Conservation (phyloP, 2,329 filamentous ascomycete species). For the Sporothrix protearum region DNA sequence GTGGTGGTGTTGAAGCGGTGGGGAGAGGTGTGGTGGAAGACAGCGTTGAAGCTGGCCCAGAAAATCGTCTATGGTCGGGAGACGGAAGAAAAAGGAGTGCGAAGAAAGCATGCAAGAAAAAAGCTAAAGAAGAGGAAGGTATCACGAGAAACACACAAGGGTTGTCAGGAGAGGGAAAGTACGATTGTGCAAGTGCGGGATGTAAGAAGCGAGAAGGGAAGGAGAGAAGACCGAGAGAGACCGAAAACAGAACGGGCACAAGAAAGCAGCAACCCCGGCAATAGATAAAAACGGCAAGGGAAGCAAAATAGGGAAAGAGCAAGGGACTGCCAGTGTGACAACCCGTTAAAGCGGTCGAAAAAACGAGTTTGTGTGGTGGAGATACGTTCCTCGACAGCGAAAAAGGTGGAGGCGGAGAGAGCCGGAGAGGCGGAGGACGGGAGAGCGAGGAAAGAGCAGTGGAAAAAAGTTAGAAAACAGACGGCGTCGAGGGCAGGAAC, state of each 20-base stretch:
- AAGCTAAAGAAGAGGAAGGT: not conserved
- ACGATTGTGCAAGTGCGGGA: not conserved
- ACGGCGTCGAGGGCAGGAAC: not conserved
- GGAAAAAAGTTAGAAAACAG: not conserved
- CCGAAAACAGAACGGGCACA: constrained; percentile 19
- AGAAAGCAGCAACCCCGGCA: constrained; percentile 13
- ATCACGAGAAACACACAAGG: not conserved
- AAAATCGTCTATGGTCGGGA: not conserved
- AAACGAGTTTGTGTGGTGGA: constrained; percentile 23
- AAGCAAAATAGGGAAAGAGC: constrained; percentile 11
- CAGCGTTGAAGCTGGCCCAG: constrained; percentile 22
- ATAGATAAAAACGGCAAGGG: constrained; percentile 5
- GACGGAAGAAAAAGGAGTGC: not conserved
- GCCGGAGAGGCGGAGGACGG: constrained; percentile 26
- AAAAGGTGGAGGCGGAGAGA: constrained; percentile 26
- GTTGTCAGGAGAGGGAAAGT: constrained; percentile 6
- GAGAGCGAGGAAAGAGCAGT: not conserved
- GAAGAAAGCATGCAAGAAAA: not conserved
- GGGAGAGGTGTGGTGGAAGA: constrained; percentile 2
- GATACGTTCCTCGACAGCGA: constrained; percentile 10
- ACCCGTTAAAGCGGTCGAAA: not conserved
- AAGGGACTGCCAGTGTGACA: not conserved
- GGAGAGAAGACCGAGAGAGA: not conserved
- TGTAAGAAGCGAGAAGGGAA: not conserved
- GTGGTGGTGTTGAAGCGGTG: constrained; percentile 11